These are phyloP conservation scores for Boletus mariae DNA, from an alignment of 1,284 basidiomycete genomes.

Conservation along the genomic window DNA sequence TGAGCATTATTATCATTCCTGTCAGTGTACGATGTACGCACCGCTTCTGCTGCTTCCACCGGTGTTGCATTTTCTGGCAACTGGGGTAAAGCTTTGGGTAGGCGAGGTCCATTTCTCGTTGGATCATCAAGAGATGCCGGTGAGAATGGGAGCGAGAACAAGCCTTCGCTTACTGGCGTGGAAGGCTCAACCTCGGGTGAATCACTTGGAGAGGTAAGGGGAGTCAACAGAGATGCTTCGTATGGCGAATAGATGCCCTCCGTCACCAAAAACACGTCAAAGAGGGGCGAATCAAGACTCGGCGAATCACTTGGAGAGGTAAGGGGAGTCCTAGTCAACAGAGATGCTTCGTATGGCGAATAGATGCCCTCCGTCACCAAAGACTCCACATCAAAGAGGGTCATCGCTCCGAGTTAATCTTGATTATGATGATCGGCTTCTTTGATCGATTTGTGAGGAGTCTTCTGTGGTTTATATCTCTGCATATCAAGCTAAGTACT, in stretches of 20 bases:
- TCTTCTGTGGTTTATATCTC: too few relatives aligned
- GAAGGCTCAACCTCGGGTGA: neutral
- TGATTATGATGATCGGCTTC: too few relatives aligned
- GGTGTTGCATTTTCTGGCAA: constrained; percentile 20
- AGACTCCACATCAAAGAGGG: neutral
- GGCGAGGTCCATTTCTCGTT: constrained; percentile 16
- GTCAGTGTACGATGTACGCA: neutral
- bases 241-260: neutral
- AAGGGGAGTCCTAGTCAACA: constrained; percentile 3
- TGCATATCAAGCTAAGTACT: too few relatives aligned
- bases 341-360: neutral
- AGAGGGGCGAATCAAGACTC: neutral
- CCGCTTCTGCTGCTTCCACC: constrained; percentile 21
- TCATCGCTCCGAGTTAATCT: too few relatives aligned
- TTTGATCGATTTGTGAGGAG: too few relatives aligned
- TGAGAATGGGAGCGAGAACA: constrained; percentile 15
- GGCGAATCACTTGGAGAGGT: constrained; percentile 8
- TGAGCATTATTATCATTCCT: neutral
- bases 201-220: constrained; percentile 6
- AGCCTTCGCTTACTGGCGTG: neutral
- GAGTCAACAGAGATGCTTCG: constrained; percentile 2
- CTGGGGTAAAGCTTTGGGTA: constrained; percentile 21
- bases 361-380: neutral
- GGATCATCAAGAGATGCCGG: constrained; percentile 19
- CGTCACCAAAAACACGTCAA: neutral